Evolutionary conservation across 2,329 filamentous ascomycete genomes (phyloP).

Genomic region (Rhexocercosporidium sp.): DNA sequence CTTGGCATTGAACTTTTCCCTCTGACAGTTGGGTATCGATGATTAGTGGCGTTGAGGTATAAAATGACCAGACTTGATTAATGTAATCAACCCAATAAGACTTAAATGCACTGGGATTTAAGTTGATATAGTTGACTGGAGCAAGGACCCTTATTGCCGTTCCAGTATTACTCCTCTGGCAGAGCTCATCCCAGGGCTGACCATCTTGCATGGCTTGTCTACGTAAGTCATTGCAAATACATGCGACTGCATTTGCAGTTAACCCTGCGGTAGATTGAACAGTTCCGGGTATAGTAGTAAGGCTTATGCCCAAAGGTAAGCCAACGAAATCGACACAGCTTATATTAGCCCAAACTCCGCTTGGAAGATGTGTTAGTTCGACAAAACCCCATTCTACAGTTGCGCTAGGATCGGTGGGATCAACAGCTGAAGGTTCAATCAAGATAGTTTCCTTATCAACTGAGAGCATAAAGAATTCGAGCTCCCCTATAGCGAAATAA

Average conservation of each 20-base stretch:
- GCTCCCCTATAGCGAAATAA: neutral
- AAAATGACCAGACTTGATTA: neutral
- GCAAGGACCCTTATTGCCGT: neutral
- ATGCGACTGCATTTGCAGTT: neutral
- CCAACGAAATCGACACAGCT: slow-evolving; percentile 2
- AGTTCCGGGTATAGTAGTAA: neutral
- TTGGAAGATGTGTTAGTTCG: neutral
- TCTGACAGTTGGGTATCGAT: neutral
- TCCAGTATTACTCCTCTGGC: neutral
- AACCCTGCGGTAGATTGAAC: neutral
- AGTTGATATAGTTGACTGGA: neutral
- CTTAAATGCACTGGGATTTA: neutral
- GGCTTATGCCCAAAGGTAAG: neutral
- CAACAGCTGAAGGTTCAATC: neutral
- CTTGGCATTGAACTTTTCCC: neutral
- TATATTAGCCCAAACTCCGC: slow-evolving; percentile 1
- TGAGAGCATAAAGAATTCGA: neutral
- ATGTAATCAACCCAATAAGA: neutral
- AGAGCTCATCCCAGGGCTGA: neutral
- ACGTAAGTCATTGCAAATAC: neutral
- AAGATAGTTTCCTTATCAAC: neutral
- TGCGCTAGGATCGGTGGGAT: neutral
- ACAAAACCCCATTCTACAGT: neutral
- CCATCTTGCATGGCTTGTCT: neutral
- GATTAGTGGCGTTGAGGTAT: neutral